Evolutionary conservation across 2,329 filamentous ascomycete genomes (phyloP), one percentile per base, ranked within the genome.

Genomic region (Simplicillium sp.): DNA sequence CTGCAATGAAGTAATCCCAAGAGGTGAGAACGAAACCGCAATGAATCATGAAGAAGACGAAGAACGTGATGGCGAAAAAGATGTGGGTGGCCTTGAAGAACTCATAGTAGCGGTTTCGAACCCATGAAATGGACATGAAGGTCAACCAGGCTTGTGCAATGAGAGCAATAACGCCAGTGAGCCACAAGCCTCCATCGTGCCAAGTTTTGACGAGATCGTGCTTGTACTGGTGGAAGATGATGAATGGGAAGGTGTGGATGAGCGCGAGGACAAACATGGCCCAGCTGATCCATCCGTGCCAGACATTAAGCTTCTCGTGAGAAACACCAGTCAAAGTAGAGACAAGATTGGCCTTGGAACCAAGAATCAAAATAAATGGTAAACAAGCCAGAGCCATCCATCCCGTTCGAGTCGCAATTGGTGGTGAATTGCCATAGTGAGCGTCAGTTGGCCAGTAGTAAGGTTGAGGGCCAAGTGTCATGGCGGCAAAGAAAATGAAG

Each of bases 1-100:
- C 66, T 2, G 70, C 75, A 45, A 81, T 70, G 51, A 80, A 79
- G 51, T 80, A 80, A 56, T 80, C 70, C 71, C 71, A 77, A 2
- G 73, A 75, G 2, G 69, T 66, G 11, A 80, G 59, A 0, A 59
- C 64, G 53, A 67, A 71, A 51, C 73, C 67, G 51, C 75, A 79
- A 55, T 80, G 76, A 39, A 77, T 62, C 56, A 80, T 80, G 54
- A 80, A 71, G 50, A 77, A 75, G 8, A 79, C 38, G 14, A 78
- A 57, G 48, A 80, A 80, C 2, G 76, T 48, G 3, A 73, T 46
- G 0, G 68, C 74, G 3, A 67, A 65, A 15, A 73, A 42, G 44
- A 71, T 66, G 49, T 80, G 76, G 0, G 70, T 68, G 3, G 62
- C 63, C 48, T 80, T 80, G 68, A 80, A 80, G 50, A 76, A 73